Evolutionary conservation across 176 grass and related monocot genomes (phyloP).

Genomic region (Zoysia japonica): DNA sequence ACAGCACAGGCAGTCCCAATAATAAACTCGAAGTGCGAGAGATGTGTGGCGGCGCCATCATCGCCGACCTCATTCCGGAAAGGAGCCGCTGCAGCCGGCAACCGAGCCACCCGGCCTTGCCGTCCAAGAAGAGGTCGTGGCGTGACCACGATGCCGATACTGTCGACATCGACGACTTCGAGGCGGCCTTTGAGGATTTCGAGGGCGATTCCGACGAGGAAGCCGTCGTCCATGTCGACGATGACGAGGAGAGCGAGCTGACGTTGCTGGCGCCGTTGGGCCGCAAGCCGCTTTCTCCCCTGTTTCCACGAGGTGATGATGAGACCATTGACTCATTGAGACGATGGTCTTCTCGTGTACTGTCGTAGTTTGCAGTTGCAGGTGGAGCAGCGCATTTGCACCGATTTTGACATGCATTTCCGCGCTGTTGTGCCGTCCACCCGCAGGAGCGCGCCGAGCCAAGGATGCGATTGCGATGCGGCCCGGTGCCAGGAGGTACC

Average conservation of each 20-base stretch:
- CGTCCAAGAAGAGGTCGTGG: constrained; percentile 1
- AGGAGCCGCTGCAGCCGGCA: background rate
- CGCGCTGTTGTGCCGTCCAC: background rate
- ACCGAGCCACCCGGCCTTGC: background rate
- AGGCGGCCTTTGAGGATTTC: constrained; percentile 24
- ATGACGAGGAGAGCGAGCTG: background rate
- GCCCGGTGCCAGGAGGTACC: constrained; percentile 28
- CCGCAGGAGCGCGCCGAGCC: background rate
- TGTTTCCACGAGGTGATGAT: constrained; percentile 3
- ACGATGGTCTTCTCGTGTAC: too few relatives aligned
- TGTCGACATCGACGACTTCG: background rate
- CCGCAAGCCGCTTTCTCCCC: background rate
- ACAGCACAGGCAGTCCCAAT: too few relatives aligned
- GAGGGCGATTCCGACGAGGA: background rate
- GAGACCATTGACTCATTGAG: too few relatives aligned
- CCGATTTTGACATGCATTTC: background rate
- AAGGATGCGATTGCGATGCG: background rate
- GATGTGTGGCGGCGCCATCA: constrained; percentile 26
- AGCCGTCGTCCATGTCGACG: too few relatives aligned
- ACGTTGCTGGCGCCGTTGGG: background rate
- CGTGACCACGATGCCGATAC: too few relatives aligned
- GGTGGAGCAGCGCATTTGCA: too few relatives aligned
- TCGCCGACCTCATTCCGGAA: background rate
- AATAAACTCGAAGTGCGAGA: background rate
- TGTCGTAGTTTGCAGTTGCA: too few relatives aligned